Base-by-base conservation (phyloP, 2,329 filamentous ascomycete genomes). In the Capronia epimyces region DNA sequence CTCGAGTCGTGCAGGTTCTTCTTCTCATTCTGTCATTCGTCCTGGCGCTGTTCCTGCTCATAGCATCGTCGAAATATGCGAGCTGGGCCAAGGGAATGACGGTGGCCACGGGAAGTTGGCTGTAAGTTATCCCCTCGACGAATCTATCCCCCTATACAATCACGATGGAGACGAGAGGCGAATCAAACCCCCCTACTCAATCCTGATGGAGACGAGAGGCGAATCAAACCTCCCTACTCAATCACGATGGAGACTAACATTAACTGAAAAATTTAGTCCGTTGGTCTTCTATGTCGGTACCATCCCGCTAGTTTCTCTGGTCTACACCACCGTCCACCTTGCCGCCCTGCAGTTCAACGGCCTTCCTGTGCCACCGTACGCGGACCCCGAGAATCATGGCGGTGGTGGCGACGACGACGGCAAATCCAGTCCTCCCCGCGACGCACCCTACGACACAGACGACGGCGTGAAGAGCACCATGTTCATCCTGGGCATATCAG, bases 41-140 rank as follows among this genome's bases (percentile, higher is more conserved):
- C 12, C 22, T 55, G 25, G 48, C 57, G 5, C 40, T 59, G 24
- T 47, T 59, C 18, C 43, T 59, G 20, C 49, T 57, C 24, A 53
- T 59, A 5, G 51, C 54, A n/a, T 52, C 57, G n/a, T 51, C 49
- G 9, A 57, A 56, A 36, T 59, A 59, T 56, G 57, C 49, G 18
- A 49, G 49, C 10, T 59, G 57, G 57, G 46, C 54, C 13, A 46
- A 54, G 21, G 46, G 22, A 13, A 59, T 59, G 57, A 49, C 51
- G 12, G 39, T 32, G 18, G 41, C 50, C 16, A 24, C 39, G 2
- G 42, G 54, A 6, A 56, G 25, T 32, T 59, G 54, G 55, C 44
- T 59, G 57, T 57, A 50, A 53, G 53, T 18, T 43, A 6, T 32
- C 32, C 9, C n/a, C 37, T 18, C 24, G 20, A 27, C n/a, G 42